Evolutionary conservation across 1,284 basidiomycete species (phyloP), one percentile per base, ranked within the genome.

Genomic region (Melampsora larici-populina): DNA sequence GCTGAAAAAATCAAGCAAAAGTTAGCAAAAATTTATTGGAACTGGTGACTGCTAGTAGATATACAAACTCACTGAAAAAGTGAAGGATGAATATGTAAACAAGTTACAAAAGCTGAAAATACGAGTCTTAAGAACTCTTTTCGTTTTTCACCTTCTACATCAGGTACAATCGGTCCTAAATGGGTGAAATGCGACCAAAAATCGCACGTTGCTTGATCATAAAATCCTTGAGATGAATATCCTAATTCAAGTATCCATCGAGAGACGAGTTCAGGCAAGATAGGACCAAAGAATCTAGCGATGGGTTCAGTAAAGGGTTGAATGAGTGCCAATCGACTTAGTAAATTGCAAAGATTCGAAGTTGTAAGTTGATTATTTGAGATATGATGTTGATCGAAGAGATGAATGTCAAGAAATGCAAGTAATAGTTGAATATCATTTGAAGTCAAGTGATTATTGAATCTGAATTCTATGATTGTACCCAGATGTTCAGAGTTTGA

Each of bases 181-280:
- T 26, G 29, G 17, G 26, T 60, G 21, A 60, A 24, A 26, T 60
- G n/a, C 2, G 55, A 60, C 51, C 62, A 63, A 11, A 43, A 51
- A 33, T 7, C 29, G 31, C 1, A 46, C 13, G 65, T 33, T 31
- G 4, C 31, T 65, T 29, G 55, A 21, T 62, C 62, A 58, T 78
- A 70, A 33, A 18, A 33, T 4, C 76, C 69, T 43, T 33, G 49
- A 11, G 48, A 26, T 66, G 46, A 29, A 17, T 65, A 64, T 11
- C 51, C 33, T 9, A 78, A 36, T 24, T 26, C n/a, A 15, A 65
- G 36, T 26, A 78, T 49, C 75, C 75, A 78, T 43, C 67, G 68
- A 17, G 76, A 65, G 18, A 48, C 76, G 2, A 78, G 24, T 66
- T 78, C 69, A 26, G 76, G 68, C 36, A 78, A 31, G 26, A 78